Percentiles rank a stretch among this genome's conserved stretches.
These are phyloP conservation scores for Aspergillus steynii DNA, from an alignment of 495 filamentous ascomycete species.

Conservation along the genomic window DNA sequence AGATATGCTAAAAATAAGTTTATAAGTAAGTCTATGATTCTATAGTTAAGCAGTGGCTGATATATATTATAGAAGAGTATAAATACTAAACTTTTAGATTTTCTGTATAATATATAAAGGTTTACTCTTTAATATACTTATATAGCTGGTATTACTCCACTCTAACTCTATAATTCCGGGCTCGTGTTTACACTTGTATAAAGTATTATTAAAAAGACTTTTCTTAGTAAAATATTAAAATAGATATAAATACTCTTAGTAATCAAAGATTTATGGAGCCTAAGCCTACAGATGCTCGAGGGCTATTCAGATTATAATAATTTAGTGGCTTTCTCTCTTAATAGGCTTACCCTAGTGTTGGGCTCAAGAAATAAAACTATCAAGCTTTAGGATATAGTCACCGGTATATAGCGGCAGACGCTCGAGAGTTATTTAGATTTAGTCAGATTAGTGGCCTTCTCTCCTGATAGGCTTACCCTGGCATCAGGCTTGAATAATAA, in stretches of 20 bases:
- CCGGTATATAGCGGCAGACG: too few species aligned
- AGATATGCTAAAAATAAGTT: slow-evolving; percentile 4
- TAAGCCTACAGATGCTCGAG: slow-evolving; percentile 8
- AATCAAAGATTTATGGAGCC: slow-evolving; percentile 8
- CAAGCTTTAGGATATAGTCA: too few species aligned
- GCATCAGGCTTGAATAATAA: too few species aligned
- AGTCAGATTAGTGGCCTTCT: too few species aligned
- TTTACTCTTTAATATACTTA: slow-evolving; percentile 32
- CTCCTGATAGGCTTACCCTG: too few species aligned
- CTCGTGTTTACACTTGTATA: slow-evolving; percentile 35
- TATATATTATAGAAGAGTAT: slow-evolving; percentile 11
- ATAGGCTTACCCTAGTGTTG: too few species aligned
- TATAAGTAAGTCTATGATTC: slow-evolving; percentile 4
- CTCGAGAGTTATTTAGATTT: too few species aligned
- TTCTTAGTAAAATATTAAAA: background rate
- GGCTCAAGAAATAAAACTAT: too few species aligned
- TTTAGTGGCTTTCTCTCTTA: too few species aligned
- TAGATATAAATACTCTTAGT: background rate
- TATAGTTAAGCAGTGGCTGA: background rate
- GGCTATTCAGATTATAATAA: too few species aligned
- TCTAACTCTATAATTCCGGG: slow-evolving; percentile 25
- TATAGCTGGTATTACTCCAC: slow-evolving; percentile 33
- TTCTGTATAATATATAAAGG: slow-evolving; percentile 36
- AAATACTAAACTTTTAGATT: slow-evolving; percentile 20
- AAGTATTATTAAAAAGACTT: slow-evolving; percentile 13